A percentile compares a stretch with the other conserved stretches of the same genome.
Evolutionary conservation across 106 monocot species (phyloP).

Genomic region (Apostasia shenzhenica): DNA sequence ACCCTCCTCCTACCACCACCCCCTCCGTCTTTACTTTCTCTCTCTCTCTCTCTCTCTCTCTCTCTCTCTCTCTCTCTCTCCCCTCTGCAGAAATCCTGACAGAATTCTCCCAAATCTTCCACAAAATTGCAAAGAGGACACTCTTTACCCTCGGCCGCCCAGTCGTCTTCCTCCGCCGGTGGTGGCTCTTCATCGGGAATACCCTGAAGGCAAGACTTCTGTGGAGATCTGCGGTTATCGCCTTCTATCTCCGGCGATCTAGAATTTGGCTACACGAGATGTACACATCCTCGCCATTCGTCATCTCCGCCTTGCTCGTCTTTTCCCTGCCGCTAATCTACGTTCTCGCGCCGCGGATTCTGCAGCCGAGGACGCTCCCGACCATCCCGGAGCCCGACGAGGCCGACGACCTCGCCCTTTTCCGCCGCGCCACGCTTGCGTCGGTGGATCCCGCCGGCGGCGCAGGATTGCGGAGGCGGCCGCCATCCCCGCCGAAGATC

Average conservation of each 20-base stretch:
- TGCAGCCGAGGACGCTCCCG: slow-evolving; percentile 59
- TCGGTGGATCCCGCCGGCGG: slow-evolving; percentile 11
- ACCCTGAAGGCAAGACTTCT: no score
- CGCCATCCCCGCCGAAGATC: slow-evolving; percentile 41
- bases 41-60: background rate
- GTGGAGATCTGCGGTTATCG: no score
- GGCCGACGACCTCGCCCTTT: slow-evolving; percentile 61
- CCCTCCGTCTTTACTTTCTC: background rate
- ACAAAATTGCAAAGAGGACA: background rate
- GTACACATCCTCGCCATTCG: slow-evolving; percentile 31
- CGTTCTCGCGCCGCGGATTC: slow-evolving; percentile 46
- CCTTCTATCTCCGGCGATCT: no score
- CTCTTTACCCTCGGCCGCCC: background rate
- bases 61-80: background rate
- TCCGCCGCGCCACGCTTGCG: slow-evolving; percentile 73
- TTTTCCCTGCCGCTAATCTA: slow-evolving; percentile 41
- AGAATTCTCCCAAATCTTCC: background rate
- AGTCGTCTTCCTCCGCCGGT: no score
- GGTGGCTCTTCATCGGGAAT: no score
- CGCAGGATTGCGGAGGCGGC: slow-evolving; percentile 8
- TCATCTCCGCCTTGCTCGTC: slow-evolving; percentile 39
- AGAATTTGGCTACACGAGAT: background rate
- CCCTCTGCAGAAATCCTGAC: background rate
- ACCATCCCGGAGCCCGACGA: slow-evolving; percentile 63
- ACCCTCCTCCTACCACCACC: background rate